Percentiles rank a stretch among this genome's conserved stretches.
These are phyloP conservation scores for Gossypium ekmanianum DNA, from an alignment of 345 rosid genomes.

Conservation along the genomic window DNA sequence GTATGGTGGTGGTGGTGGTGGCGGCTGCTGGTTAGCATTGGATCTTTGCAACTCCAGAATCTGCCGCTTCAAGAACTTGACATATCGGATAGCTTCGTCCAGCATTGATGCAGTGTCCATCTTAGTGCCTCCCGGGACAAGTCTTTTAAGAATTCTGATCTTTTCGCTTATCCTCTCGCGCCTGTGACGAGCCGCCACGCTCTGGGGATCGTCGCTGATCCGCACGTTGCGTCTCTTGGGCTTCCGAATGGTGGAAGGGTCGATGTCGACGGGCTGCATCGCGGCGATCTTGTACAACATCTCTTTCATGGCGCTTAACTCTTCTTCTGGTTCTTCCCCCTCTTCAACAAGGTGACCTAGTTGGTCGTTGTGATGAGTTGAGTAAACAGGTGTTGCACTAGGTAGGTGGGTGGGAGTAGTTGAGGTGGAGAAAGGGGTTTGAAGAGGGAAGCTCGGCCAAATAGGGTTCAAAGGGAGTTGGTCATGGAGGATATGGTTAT, in stretches of 20 bases:
- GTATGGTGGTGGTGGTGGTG: not conserved
- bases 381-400: slow-evolving; percentile 4
- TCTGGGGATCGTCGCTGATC: slow-evolving; percentile 93
- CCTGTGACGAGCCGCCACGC: slow-evolving; percentile 91
- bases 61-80: slow-evolving; percentile 88
- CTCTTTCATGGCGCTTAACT: slow-evolving; percentile 87
- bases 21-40: slow-evolving; percentile 23
- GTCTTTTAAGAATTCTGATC: slow-evolving; percentile 81
- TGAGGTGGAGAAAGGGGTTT: slow-evolving; percentile 24
- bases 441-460: slow-evolving; percentile 31
- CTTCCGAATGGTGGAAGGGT: slow-evolving; percentile 67
- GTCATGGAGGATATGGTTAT: slow-evolving; percentile 35
- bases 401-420: slow-evolving; percentile 16
- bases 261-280: slow-evolving; percentile 95
- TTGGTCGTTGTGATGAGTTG: slow-evolving; percentile 5
- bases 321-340: slow-evolving; percentile 66
- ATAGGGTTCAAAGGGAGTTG: slow-evolving; percentile 33
- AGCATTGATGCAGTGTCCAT: slow-evolving; percentile 98
- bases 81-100: slow-evolving; percentile 86
- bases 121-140: slow-evolving; percentile 93
- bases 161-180: slow-evolving; percentile 91
- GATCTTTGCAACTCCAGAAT: slow-evolving; percentile 61
- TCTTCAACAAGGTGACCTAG: slow-evolving; percentile 24
- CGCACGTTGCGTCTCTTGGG: slow-evolving; percentile 84
- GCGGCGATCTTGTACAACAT: slow-evolving; percentile 95